Percentiles rank a stretch among this genome's conserved stretches.
These are phyloP conservation scores for Phyllosticta citribraziliensis DNA, from an alignment of 2,329 filamentous ascomycete species.

Conservation along the genomic window DNA sequence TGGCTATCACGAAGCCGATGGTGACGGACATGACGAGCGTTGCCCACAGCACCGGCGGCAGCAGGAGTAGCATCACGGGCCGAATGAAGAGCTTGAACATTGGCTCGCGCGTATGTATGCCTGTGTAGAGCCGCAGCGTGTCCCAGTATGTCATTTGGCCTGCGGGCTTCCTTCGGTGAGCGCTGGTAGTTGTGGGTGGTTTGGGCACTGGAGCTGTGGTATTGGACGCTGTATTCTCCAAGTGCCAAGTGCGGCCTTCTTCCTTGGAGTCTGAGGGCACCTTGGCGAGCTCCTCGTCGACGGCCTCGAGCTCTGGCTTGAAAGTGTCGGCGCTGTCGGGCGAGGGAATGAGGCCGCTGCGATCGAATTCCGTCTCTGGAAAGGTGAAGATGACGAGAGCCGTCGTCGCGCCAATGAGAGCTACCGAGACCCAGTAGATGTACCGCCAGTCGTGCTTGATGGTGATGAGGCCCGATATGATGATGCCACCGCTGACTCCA, in stretches of 20 bases:
- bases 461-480: constrained; percentile 35
- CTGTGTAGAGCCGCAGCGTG: constrained; percentile 33
- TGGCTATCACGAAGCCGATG: constrained; percentile 42
- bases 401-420: constrained; percentile 40
- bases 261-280: background rate
- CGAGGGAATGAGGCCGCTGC: background rate
- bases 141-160: constrained; percentile 1
- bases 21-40: constrained; percentile 45
- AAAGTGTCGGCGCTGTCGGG: background rate
- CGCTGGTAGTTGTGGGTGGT: background rate
- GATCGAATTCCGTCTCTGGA: constrained; percentile 44
- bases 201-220: background rate
- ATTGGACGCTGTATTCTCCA: background rate
- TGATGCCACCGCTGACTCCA: constrained; percentile 21
- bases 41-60: constrained; percentile 48
- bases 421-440: constrained; percentile 43
- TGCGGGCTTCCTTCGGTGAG: background rate
- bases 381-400: constrained; percentile 44
- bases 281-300: background rate
- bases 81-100: constrained; percentile 40
- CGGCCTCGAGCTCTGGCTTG: background rate
- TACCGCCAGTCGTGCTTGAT: constrained; percentile 40
- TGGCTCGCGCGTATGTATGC: constrained; percentile 37
- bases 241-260: background rate
- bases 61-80: constrained; percentile 39